These are phyloP conservation scores for Quercus lobata DNA, from an alignment of 331 rosid genomes.

Conservation along the genomic window DNA sequence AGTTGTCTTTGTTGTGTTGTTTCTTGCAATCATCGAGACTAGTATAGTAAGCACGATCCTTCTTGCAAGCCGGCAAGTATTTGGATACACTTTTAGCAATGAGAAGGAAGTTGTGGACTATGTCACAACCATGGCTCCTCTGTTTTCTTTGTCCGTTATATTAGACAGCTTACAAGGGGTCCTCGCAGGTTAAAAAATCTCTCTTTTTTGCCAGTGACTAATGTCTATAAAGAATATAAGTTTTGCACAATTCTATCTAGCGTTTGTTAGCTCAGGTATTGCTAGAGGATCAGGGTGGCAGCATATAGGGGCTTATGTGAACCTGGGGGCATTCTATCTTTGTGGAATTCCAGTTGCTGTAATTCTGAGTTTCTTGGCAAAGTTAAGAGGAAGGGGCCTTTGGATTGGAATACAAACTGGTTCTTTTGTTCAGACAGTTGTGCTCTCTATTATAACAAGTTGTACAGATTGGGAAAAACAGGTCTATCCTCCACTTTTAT, in stretches of 20 bases:
- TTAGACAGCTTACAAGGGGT: slow-evolving; percentile 60
- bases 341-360: slow-evolving; percentile 79
- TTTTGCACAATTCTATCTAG: neutral
- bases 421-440: slow-evolving; percentile 33
- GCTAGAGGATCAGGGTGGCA: slow-evolving; percentile 95
- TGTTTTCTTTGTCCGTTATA: slow-evolving; percentile 45
- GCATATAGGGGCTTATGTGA: slow-evolving; percentile 67
- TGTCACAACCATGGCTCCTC: slow-evolving; percentile 67
- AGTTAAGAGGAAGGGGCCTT: slow-evolving; percentile 54
- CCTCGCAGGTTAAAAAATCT: slow-evolving; percentile 48
- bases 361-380: slow-evolving; percentile 38
- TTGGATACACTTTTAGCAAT: slow-evolving; percentile 62
- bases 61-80: slow-evolving; percentile 42
- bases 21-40: slow-evolving; percentile 43
- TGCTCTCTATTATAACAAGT: slow-evolving; percentile 43
- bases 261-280: slow-evolving; percentile 39
- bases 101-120: slow-evolving; percentile 71
- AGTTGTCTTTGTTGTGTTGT: slow-evolving; percentile 39
- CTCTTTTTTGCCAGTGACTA: neutral
- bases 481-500: slow-evolving; percentile 26
- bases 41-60: slow-evolving; percentile 34
- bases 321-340: slow-evolving; percentile 70
- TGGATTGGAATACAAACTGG: slow-evolving; percentile 71
- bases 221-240: neutral
- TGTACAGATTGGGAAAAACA: slow-evolving; percentile 55